Evolutionary conservation across 306 rosid species (phyloP), one percentile per base, ranked within the genome.

Genomic region (Quercus cerris): DNA sequence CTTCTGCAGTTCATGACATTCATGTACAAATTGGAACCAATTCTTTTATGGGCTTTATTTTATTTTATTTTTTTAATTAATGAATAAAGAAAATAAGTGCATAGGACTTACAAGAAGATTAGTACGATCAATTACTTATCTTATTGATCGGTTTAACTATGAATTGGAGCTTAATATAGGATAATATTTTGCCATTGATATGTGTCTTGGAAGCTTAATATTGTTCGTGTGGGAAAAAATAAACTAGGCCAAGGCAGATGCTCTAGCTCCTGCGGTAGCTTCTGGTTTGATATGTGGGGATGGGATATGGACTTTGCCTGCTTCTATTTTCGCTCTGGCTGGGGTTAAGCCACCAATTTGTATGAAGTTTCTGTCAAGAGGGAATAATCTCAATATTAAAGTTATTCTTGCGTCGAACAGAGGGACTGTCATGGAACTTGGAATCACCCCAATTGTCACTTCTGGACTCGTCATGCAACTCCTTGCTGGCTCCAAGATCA

Each of bases 361-460:
- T 66, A 85, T 87, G 91, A 85, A 78, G 78, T 87, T 87, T 77
- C 78, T 87, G 78, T 87, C 91, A 33, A 78, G 88, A 61, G 83
- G 83, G 4, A 72, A 85, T 30, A 87, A 87, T 30, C 27, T 25
- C 27, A 25, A 25, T 25, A 25, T 25, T 25, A 25, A 25, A 25
- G 94, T 89, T 56, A 94, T 94, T 57, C 98, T 94, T 23, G 98
- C 98, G 73, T 94, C 97, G 1, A 94, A 89, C 71, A 94, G 97
- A 33, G 98, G 98, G 70, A 94, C 98, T 25, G 98, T 94, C 35
- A 92, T 94, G 98, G 98, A 94, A 84, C 98, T 94, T 54, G 97
- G 96, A 73, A 92, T 94, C 84, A 94, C 98, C 76, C 98, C 97
- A 5, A 94, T 92, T 78, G 98, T 94, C 64, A 94, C 98, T 38